Evolutionary conservation across 495 filamentous ascomycete genomes (phyloP).

Genomic region (Xylaria acuta): DNA sequence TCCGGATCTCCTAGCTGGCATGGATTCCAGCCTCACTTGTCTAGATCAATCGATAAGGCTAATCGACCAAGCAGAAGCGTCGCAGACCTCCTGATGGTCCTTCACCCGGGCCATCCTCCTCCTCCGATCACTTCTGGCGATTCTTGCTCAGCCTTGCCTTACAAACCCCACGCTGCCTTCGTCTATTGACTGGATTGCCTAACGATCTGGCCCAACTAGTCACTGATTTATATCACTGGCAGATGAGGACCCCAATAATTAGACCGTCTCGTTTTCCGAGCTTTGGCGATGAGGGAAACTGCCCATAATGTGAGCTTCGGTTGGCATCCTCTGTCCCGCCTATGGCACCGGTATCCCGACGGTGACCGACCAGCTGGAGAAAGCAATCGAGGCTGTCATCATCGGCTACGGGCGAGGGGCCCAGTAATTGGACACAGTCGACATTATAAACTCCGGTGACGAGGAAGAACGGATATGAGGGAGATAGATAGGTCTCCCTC

Average conservation of each 20-base stretch:
- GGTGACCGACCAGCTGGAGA: too few species aligned
- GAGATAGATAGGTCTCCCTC: not conserved
- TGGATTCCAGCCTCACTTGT: not conserved
- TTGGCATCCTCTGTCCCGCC: too few species aligned
- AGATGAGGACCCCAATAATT: too few species aligned
- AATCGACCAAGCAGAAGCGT: not conserved
- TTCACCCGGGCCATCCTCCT: not conserved
- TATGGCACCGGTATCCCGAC: too few species aligned
- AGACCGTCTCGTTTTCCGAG: too few species aligned
- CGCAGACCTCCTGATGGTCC: not conserved
- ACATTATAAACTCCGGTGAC: not conserved
- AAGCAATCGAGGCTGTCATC: too few species aligned
- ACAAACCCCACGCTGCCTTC: not conserved
- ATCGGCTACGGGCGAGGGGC: too few species aligned
- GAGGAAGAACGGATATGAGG: too few species aligned
- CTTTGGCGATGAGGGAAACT: too few species aligned
- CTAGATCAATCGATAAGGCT: not conserved
- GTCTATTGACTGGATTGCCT: not conserved
- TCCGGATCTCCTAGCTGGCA: not conserved
- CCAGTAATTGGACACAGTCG: not conserved
- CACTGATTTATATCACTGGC: too few species aligned
- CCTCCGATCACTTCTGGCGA: not conserved
- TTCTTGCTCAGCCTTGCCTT: not conserved
- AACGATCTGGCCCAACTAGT: too few species aligned
- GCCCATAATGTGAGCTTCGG: too few species aligned